These are phyloP conservation scores for Entrophospora sp. DNA, from an alignment of 192 early-diverging fungal species.

Conservation along the genomic window DNA sequence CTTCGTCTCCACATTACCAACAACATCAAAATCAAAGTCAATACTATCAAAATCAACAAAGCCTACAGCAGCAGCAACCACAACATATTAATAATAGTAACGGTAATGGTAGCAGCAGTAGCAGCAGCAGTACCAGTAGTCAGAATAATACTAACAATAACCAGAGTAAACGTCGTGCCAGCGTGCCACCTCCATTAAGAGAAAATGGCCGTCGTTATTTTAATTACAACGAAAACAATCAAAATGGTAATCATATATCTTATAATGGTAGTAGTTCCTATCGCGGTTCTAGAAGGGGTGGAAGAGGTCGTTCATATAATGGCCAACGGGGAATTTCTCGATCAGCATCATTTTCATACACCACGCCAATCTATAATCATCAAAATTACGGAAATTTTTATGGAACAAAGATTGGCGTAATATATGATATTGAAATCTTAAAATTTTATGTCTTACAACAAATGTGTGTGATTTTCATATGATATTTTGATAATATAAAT, in stretches of 20 bases:
- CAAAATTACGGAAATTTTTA: background rate
- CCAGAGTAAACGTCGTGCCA: conserved; percentile 14
- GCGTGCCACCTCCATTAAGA: conserved; percentile 8
- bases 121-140: background rate
- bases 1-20: no score
- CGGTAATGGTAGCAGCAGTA: no score
- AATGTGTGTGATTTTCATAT: conserved; percentile 34
- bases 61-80: background rate
- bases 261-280: background rate
- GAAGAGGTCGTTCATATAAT: conserved; percentile 17
- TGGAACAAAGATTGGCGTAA: conserved; percentile 4
- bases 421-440: conserved; percentile 36
- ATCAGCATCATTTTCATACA: conserved; percentile 3
- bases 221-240: conserved; percentile 7
- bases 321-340: conserved; percentile 1
- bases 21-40: no score
- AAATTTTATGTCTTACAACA: conserved; percentile 53
- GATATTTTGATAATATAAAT: background rate
- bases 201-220: conserved; percentile 17
- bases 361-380: background rate
- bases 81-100: background rate
- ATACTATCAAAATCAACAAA: no score
- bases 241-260: conserved; percentile 5
- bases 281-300: conserved; percentile 16
- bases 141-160: background rate